Percentiles rank a stretch among this genome's conserved stretches.
Evolutionary conservation across 371 early-diverging fungal genomes (phyloP).

Genomic region (Mortierella sp.): DNA sequence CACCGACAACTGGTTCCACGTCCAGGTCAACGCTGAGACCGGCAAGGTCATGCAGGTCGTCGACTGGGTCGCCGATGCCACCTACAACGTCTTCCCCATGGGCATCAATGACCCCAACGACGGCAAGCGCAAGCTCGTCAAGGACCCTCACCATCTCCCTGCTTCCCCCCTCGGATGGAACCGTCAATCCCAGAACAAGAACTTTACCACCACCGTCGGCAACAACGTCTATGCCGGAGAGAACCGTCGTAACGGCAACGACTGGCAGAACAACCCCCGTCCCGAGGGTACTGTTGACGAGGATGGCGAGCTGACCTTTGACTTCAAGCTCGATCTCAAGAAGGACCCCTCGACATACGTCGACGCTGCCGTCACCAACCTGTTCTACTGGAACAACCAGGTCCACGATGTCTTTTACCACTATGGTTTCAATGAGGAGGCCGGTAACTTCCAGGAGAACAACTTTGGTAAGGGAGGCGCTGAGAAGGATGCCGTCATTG

Average conservation of each 20-base stretch:
- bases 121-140: slow-evolving; percentile 73
- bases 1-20: slow-evolving; percentile 92
- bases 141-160: slow-evolving; percentile 77
- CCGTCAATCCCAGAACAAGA: slow-evolving; percentile 65
- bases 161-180: slow-evolving; percentile 90
- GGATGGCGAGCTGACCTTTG: slow-evolving; percentile 74
- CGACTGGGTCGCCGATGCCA: slow-evolving; percentile 90
- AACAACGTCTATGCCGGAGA: slow-evolving; percentile 87
- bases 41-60: slow-evolving; percentile 81
- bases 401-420: slow-evolving; percentile 88
- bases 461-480: slow-evolving; percentile 88
- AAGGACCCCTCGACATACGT: slow-evolving; percentile 80
- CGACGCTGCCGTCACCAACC: slow-evolving; percentile 91
- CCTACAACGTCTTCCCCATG: slow-evolving; percentile 85
- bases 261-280: slow-evolving; percentile 84
- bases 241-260: slow-evolving; percentile 71
- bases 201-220: slow-evolving; percentile 82
- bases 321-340: slow-evolving; percentile 80
- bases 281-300: slow-evolving; percentile 71
- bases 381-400: slow-evolving; percentile 95
- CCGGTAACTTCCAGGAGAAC: slow-evolving; percentile 97
- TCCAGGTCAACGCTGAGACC: slow-evolving; percentile 82
- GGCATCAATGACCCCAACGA: slow-evolving; percentile 88
- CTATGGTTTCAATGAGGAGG: slow-evolving; percentile 94
- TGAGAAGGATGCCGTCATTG: slow-evolving; percentile 90